Evolutionary conservation across 2,329 filamentous ascomycete species (phyloP), one percentile per base, ranked within the genome.

Genomic region (Raffaelea deltoideospora): DNA sequence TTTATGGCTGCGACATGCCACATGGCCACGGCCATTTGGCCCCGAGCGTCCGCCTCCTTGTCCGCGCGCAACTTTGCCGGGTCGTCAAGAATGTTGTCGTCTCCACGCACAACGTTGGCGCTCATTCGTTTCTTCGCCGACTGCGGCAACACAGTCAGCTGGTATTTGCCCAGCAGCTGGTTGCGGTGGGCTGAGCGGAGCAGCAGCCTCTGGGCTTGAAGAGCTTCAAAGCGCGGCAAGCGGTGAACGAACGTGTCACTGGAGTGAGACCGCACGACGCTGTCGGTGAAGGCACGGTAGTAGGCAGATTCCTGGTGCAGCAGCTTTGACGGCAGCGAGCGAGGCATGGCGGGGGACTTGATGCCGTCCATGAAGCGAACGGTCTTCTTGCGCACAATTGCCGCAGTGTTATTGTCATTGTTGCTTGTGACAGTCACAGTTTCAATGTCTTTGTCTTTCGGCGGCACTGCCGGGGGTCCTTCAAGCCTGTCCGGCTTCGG

Each of bases 211-310:
- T 81, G 75, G 21, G 85, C 74, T 53, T 95, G 88, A 33, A 95
- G 67, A 19, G 85, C 84, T 53, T 96, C 88, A 41, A 88, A 92
- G 34, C 90, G 79, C 19, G 82, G 72, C 39, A 84, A 75, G 30
- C 84, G 79, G 55, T 93, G 82, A 37, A 93, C 71, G 52, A 94
- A 94, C 10, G 79, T 76, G 55, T 96, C 90, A 15, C 67, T 63
- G 37, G 67, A 64, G 39, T 72, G 74, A 13, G 73, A 74, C 23
- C 72, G 72, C 40, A 81, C 69, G 32, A 77, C 62, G 46, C 83
- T 70, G 50, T 79, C 76, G 47, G 85, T 76, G 54, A 94, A 95
- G 10, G 85, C 85, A 42, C 82, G 79, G 60, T 86, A 88, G 57
- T 94, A 95, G 5, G 87, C 81, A 4, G 79, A 78, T 50, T 90